These are phyloP conservation scores for Calycina herbarum DNA, from an alignment of 2,329 filamentous ascomycete species.

Conservation along the genomic window DNA sequence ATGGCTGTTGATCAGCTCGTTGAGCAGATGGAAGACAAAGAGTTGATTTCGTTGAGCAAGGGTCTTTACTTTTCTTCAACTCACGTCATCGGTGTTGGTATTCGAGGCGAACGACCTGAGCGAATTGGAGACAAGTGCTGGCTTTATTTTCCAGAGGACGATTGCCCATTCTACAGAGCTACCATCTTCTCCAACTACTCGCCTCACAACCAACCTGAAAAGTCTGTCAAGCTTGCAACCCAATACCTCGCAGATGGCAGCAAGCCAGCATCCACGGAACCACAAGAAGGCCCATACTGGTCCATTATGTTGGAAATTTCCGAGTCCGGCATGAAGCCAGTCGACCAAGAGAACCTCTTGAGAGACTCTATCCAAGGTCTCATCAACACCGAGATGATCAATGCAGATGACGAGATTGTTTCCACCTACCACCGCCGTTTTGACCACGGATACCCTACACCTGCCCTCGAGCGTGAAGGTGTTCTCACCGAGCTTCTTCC, in stretches of 20 bases:
- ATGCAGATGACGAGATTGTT: conserved; percentile 88
- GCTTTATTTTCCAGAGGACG: conserved; percentile 98
- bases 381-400: conserved; percentile 96
- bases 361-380: conserved; percentile 93
- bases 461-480: conserved; percentile 90
- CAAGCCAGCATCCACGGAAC: conserved; percentile 69
- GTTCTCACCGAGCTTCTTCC: conserved; percentile 91
- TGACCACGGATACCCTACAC: conserved; percentile 97
- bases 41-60: conserved; percentile 81
- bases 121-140: conserved; percentile 99
- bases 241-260: conserved; percentile 82
- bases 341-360: conserved; percentile 81
- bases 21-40: conserved; percentile 82
- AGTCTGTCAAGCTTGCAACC: conserved; percentile 81
- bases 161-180: conserved; percentile 98
- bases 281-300: conserved; percentile 95
- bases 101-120: conserved; percentile 88
- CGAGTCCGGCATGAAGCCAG: conserved; percentile 92
- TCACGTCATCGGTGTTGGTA: conserved; percentile 93
- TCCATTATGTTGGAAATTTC: conserved; percentile 99
- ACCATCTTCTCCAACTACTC: conserved; percentile 99
- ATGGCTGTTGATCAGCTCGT: conserved; percentile 93
- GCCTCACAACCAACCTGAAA: conserved; percentile 90
- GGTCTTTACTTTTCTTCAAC: conserved; percentile 95
- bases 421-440: conserved; percentile 98